phyloP scores from a whole-genome alignment of 805 yeast genomes.

The Ogataea chonburiensis region DNA sequence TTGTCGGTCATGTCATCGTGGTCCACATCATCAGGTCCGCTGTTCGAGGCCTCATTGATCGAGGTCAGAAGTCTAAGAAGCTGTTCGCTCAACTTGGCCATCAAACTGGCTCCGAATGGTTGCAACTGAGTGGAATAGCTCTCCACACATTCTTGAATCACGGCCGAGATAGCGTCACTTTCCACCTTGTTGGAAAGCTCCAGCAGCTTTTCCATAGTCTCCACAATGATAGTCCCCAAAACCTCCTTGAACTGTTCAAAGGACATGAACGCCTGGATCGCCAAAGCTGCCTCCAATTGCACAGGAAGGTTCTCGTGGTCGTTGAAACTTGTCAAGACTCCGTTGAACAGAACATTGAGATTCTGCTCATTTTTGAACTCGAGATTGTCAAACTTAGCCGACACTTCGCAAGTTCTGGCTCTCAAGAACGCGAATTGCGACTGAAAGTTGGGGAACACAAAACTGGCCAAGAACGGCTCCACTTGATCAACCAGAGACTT shows the following conservation, averaged over 20 bases:
- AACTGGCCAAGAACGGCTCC: slow-evolving; percentile 62
- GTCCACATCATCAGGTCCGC: slow-evolving; percentile 52
- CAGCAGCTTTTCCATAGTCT: slow-evolving; percentile 77
- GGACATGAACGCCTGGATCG: slow-evolving; percentile 74
- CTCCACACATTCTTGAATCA: slow-evolving; percentile 95
- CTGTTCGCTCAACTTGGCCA: slow-evolving; percentile 66
- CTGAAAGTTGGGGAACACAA: slow-evolving; percentile 70
- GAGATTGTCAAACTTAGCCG: slow-evolving; percentile 63
- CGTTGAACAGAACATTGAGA: slow-evolving; percentile 42
- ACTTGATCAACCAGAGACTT: slow-evolving; percentile 63
- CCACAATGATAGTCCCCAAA: slow-evolving; percentile 65
- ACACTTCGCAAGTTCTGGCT: slow-evolving; percentile 69
- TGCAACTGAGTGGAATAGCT: slow-evolving; percentile 82
- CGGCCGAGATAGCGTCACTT: slow-evolving; percentile 81
- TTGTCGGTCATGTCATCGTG: slow-evolving; percentile 56
- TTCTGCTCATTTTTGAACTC: slow-evolving; percentile 43
- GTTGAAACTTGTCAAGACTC: slow-evolving; percentile 45
- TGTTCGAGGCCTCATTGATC: slow-evolving; percentile 57
- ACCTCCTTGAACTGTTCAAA: slow-evolving; percentile 67
- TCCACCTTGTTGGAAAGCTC: slow-evolving; percentile 78
- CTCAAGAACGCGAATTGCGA: slow-evolving; percentile 65
- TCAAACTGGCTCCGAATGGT: slow-evolving; percentile 78
- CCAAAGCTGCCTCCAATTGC: slow-evolving; percentile 79
- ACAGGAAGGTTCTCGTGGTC: slow-evolving; percentile 65
- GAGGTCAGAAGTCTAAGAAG: slow-evolving; percentile 71